Percentiles rank a stretch among this genome's conserved stretches.
Evolutionary conservation across 169 alveolate genomes (phyloP).

Genomic region (Plasmodium vinckei): DNA sequence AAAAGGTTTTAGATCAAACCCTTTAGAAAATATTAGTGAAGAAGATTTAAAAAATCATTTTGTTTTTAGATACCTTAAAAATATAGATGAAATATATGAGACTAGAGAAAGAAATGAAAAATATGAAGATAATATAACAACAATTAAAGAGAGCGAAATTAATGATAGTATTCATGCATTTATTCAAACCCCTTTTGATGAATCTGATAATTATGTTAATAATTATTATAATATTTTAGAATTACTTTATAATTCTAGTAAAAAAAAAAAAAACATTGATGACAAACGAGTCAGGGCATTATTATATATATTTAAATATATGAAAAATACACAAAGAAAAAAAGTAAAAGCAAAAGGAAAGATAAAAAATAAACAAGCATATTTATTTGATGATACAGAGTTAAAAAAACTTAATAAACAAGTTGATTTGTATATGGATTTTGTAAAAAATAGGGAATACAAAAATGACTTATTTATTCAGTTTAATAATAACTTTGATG

Average conservation of each 20-base stretch:
- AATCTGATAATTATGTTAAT: not conserved
- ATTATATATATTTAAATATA: conserved; percentile 49
- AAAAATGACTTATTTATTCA: conserved; percentile 16
- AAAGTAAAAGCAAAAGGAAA: conserved; percentile 26
- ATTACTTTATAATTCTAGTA: conserved; percentile 27
- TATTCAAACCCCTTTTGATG: not conserved
- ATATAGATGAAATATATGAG: conserved; percentile 35
- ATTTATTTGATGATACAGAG: conserved; percentile 23
- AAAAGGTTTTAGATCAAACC: not conserved
- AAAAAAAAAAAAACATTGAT: conserved; percentile 28
- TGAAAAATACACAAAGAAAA: conserved; percentile 29
- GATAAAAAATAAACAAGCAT: conserved; percentile 19
- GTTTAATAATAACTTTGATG: not conserved
- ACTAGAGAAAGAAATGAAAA: conserved; percentile 17
- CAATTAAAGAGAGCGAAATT: not conserved
- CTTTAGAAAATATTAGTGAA: not conserved
- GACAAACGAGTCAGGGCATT: conserved; percentile 49
- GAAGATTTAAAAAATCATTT: not conserved
- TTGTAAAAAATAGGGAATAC: conserved; percentile 38
- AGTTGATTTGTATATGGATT: conserved; percentile 54
- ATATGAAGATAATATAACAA: not conserved
- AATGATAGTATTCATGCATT: not conserved
- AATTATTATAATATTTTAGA: conserved; percentile 52
- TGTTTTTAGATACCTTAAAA: conserved; percentile 34
- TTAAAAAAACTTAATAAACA: conserved; percentile 33